Percentiles rank a stretch among this genome's conserved stretches.
phyloP scores from a whole-genome alignment of 2,329 filamentous ascomycete genomes.

The Cercospora brassicicola region DNA sequence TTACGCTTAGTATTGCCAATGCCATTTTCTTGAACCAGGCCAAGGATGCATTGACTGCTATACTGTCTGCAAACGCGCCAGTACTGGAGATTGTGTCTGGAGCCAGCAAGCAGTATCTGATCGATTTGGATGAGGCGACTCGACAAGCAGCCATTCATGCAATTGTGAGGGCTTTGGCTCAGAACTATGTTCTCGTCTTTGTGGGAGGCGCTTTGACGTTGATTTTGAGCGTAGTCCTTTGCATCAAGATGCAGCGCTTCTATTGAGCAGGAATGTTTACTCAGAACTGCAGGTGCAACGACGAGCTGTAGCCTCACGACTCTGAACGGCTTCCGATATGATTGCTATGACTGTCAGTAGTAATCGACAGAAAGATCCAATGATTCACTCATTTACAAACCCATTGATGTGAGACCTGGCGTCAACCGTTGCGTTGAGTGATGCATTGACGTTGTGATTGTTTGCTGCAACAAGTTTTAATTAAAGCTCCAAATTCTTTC shows the following conservation, averaged over 20 bases:
- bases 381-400: not conserved
- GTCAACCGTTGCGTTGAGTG: not conserved
- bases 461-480: not conserved
- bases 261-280: not conserved
- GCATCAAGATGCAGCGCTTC: conserved; percentile 7
- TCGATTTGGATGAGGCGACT: conserved; percentile 4
- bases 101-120: conserved; percentile 8
- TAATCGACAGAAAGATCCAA: not conserved
- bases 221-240: conserved; percentile 5
- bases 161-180: conserved; percentile 9
- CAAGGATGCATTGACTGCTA: not conserved
- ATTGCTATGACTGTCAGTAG: not conserved
- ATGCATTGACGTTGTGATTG: not conserved
- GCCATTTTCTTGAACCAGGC: conserved; percentile 15
- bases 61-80: conserved; percentile 4
- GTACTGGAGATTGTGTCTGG: conserved; percentile 8
- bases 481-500: not conserved
- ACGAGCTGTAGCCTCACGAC: not conserved
- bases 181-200: conserved; percentile 17
- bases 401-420: not conserved
- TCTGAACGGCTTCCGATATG: not conserved
- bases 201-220: conserved; percentile 15
- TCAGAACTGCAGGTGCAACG: not conserved
- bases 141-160: conserved; percentile 11
- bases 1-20: conserved; percentile 17